Percentiles rank a stretch among this genome's conserved stretches.
Evolutionary conservation across 1,139 yeast genomes (phyloP).

Genomic region (Yarrowia galli): DNA sequence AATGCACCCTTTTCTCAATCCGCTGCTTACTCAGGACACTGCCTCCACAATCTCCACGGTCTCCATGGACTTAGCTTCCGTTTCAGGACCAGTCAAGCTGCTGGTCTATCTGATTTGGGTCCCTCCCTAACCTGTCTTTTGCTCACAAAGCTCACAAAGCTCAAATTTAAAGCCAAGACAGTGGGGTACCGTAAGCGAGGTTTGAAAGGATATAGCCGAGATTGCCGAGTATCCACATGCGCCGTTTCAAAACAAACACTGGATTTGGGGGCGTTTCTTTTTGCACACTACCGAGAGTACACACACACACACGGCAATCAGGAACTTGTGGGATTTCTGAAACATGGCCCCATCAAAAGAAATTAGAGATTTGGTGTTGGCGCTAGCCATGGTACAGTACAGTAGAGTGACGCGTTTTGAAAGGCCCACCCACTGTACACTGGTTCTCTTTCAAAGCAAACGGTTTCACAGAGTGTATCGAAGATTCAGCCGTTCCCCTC

Average conservation of each 20-base stretch:
- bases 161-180: slow-evolving; percentile 29
- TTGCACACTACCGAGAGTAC: background rate
- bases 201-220: slow-evolving; percentile 31
- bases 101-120: background rate
- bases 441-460: no score
- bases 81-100: background rate
- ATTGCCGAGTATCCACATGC: slow-evolving; percentile 22
- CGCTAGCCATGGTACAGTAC: no score
- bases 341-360: slow-evolving; percentile 5
- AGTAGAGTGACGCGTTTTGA: background rate
- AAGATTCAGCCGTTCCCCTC: background rate
- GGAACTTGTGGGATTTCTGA: background rate
- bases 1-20: no score
- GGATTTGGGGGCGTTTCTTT: background rate
- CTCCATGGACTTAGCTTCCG: slow-evolving; percentile 3
- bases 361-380: background rate
- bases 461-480: background rate
- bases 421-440: background rate
- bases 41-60: no score
- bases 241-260: slow-evolving; percentile 29
- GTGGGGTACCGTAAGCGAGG: slow-evolving; percentile 32
- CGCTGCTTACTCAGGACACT: no score
- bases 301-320: slow-evolving; percentile 4
- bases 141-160: background rate
- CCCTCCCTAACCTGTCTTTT: background rate